phyloP scores from a whole-genome alignment of 2,329 filamentous ascomycete species.

The Pezicula radicicola region DNA sequence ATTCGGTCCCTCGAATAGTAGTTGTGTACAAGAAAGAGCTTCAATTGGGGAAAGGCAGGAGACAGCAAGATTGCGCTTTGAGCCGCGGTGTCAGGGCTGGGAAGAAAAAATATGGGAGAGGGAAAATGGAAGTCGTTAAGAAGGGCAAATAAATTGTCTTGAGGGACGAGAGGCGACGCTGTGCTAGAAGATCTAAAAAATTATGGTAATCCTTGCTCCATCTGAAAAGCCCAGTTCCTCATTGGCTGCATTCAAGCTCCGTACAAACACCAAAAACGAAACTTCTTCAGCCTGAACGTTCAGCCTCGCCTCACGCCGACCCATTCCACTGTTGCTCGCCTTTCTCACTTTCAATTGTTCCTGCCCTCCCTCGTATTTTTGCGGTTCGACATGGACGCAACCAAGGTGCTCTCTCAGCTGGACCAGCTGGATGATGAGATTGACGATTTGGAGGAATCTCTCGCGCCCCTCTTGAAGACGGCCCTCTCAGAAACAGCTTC shows the following conservation, averaged over 20 bases:
- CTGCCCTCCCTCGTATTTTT: neutral
- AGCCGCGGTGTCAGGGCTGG: neutral
- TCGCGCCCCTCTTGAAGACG: constrained; percentile 69
- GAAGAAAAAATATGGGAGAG: neutral
- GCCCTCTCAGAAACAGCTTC: constrained; percentile 65
- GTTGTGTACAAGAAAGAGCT: too few relatives aligned
- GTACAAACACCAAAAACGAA: too few relatives aligned
- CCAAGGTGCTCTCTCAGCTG: constrained; percentile 24
- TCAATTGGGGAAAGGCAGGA: too few relatives aligned
- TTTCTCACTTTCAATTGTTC: neutral
- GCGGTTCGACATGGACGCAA: constrained; percentile 36
- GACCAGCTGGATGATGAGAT: constrained; percentile 70
- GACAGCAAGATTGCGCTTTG: neutral
- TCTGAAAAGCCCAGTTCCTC: too few relatives aligned
- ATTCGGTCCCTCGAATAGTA: neutral
- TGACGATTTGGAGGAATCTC: constrained; percentile 70
- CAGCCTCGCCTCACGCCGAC: neutral
- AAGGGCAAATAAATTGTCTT: constrained; percentile 8
- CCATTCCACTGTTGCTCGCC: neutral
- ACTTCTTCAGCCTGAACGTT: neutral
- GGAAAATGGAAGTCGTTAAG: neutral
- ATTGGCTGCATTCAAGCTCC: too few relatives aligned
- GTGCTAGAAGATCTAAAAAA: too few relatives aligned
- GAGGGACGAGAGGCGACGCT: neutral
- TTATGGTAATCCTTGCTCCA: too few relatives aligned